Conservation (phyloP, 2,329 filamentous ascomycete species). For the Talaromyces pinophilus region DNA sequence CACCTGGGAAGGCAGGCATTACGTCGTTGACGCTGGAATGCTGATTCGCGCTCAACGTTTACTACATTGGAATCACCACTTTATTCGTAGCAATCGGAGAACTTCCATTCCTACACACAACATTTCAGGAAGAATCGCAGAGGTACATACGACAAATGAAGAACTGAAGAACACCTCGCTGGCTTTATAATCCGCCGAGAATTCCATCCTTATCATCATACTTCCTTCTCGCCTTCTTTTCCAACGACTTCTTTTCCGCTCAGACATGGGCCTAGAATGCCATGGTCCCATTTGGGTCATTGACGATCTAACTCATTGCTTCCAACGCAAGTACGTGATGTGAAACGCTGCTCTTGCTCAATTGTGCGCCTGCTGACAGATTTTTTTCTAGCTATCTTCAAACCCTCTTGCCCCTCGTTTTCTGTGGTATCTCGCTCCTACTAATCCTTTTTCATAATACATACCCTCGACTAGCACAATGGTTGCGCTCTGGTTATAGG, state of each 20-base stretch:
- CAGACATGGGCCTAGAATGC: slow-evolving; percentile 58
- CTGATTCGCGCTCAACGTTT: background rate
- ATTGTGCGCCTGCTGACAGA: slow-evolving; percentile 26
- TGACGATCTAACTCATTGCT: slow-evolving; percentile 65
- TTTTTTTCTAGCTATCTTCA: slow-evolving; percentile 66
- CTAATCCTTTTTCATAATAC: slow-evolving; percentile 63
- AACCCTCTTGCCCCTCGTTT: slow-evolving; percentile 73
- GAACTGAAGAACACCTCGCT: slow-evolving; percentile 5
- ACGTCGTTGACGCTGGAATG: slow-evolving; percentile 18
- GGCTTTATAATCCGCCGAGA: background rate
- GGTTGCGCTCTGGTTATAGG: slow-evolving; percentile 61
- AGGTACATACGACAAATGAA: slow-evolving; percentile 13
- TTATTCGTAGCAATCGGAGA: slow-evolving; percentile 1
- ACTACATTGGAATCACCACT: background rate
- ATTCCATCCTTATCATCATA: background rate
- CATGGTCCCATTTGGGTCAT: slow-evolving; percentile 59
- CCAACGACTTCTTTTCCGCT: background rate
- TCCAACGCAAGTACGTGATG: slow-evolving; percentile 55
- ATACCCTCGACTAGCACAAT: slow-evolving; percentile 55
- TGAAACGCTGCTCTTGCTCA: background rate
- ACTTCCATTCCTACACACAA: background rate
- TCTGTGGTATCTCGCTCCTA: slow-evolving; percentile 69
- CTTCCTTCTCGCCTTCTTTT: background rate
- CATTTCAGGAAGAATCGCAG: background rate
- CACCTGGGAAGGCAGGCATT: slow-evolving; percentile 1